These are phyloP conservation scores for Spergularia bocconei DNA, from an alignment of 148 eudicot species.

Conservation along the genomic window DNA sequence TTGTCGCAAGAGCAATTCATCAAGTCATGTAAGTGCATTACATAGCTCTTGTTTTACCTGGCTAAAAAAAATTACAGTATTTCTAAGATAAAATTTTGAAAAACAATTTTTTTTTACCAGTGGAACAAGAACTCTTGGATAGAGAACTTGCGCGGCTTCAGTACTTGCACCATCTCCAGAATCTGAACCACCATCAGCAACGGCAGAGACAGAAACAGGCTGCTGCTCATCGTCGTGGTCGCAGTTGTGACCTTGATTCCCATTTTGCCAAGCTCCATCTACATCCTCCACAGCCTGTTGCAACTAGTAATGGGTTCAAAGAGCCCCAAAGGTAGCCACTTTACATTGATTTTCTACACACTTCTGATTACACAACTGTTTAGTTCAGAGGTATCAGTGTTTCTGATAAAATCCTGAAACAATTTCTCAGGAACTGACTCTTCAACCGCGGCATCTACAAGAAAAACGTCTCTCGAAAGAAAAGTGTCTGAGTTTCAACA, in stretches of 20 bases:
- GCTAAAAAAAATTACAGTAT: background rate
- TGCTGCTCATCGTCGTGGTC: conserved; percentile 46
- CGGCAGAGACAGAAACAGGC: conserved; percentile 40
- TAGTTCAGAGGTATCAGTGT: background rate
- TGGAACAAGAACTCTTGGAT: conserved; percentile 80
- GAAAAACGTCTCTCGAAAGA: background rate
- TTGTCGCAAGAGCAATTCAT: conserved; percentile 65
- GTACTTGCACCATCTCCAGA: conserved; percentile 55
- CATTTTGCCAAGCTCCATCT: conserved; percentile 42
- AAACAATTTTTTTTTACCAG: conserved; percentile 33
- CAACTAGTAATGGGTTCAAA: conserved; percentile 24
- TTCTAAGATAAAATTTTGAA: background rate
- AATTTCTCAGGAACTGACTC: conserved; percentile 19
- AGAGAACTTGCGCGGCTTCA: conserved; percentile 67
- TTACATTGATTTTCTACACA: background rate
- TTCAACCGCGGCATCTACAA: background rate
- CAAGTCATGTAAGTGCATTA: conserved; percentile 47
- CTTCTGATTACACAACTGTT: background rate
- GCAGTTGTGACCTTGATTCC: conserved; percentile 53
- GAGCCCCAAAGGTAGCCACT: conserved; percentile 20
- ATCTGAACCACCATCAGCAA: conserved; percentile 36
- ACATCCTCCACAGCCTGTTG: conserved; percentile 39
- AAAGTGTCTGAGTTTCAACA: background rate
- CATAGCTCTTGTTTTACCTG: too few species aligned
- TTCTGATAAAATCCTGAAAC: background rate